A percentile compares a stretch with the other conserved stretches of the same genome.
phyloP scores from a whole-genome alignment of 106 monocot species.

The Agapanthus africanus region DNA sequence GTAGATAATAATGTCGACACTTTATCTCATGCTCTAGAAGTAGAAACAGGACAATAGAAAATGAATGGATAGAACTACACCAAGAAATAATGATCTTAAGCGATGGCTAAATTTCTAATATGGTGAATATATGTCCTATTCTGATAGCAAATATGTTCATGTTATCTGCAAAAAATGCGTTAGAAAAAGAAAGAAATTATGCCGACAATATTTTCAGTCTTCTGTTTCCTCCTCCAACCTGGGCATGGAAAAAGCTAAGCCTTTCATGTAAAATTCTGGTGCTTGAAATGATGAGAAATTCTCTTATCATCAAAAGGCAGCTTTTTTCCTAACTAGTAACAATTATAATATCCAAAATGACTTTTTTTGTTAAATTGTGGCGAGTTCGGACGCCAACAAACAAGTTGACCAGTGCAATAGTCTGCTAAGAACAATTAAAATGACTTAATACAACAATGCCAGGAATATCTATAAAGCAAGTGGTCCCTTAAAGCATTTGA shows the following conservation, averaged over 20 bases:
- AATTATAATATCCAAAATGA: background rate
- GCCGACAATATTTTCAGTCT: background rate
- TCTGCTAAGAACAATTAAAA: background rate
- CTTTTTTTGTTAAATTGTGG: constrained; percentile 9
- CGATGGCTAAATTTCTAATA: background rate
- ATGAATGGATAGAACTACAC: too few relatives aligned
- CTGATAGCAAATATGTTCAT: background rate
- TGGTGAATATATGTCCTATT: background rate
- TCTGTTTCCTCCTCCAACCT: background rate
- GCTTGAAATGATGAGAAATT: background rate
- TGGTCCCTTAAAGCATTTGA: constrained; percentile 19
- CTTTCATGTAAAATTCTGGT: background rate
- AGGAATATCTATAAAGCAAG: constrained; percentile 11
- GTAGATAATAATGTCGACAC: background rate
- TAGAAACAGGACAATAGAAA: too few relatives aligned
- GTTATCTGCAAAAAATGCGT: background rate
- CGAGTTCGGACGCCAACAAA: constrained; percentile 2
- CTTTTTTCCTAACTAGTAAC: background rate
- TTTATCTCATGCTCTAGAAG: background rate
- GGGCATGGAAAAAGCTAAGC: background rate
- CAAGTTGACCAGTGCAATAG: background rate
- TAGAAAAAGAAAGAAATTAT: background rate
- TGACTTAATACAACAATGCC: constrained; percentile 4
- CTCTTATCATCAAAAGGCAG: too few relatives aligned
- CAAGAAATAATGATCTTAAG: background rate